Percentiles rank a stretch among this genome's conserved stretches.
Evolutionary conservation across 208 protist genomes (phyloP).

Genomic region (Acanthamoeba polyphaga): DNA sequence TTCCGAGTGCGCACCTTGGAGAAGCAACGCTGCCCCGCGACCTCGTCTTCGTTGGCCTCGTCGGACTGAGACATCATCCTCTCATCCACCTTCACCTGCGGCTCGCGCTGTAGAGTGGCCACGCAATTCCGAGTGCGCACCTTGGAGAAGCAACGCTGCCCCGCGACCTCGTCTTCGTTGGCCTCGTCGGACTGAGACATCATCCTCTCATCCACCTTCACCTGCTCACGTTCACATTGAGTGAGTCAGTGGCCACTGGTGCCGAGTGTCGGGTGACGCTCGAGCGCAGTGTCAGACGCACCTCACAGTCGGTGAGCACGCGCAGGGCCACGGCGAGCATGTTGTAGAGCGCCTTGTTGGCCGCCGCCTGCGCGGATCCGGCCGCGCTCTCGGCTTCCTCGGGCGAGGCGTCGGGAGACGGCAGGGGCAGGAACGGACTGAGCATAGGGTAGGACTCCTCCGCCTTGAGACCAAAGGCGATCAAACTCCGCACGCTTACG

Average conservation of each 20-base stretch:
- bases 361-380: neutral
- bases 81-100: conserved; percentile 34
- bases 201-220: conserved; percentile 28
- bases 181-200: neutral
- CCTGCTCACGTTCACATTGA: neutral
- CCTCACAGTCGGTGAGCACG: conserved; percentile 67
- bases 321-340: conserved; percentile 56
- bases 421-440: conserved; percentile 37
- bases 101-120: neutral
- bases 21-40: conserved; percentile 53
- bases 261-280: neutral
- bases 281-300: neutral
- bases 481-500: conserved; percentile 67
- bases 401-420: conserved; percentile 5
- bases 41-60: neutral
- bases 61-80: neutral
- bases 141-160: conserved; percentile 70
- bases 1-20: conserved; percentile 14
- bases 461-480: conserved; percentile 43
- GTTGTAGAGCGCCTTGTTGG: conserved; percentile 61
- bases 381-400: conserved; percentile 19
- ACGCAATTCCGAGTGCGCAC: neutral
- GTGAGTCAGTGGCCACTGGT: no score
- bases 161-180: neutral
- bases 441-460: conserved; percentile 65